Evolutionary conservation across 1,284 basidiomycete species (phyloP), one percentile per base, ranked within the genome.

Genomic region (Erythrobasidium hasegawianum): DNA sequence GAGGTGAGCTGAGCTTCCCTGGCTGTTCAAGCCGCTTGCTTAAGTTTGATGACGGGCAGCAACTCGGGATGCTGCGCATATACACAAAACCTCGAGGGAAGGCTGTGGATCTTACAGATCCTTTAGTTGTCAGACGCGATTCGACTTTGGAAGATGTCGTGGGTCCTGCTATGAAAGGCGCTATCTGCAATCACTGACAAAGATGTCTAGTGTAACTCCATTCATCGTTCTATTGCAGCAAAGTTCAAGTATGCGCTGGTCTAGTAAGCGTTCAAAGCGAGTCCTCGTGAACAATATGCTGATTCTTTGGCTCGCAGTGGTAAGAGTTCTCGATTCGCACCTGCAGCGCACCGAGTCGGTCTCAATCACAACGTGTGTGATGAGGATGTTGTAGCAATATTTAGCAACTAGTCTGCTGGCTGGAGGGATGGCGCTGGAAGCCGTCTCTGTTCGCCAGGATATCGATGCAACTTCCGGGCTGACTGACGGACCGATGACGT

Each of bases 81-180:
- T 97, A 97, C 79, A 97, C 94, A 2, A 97, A 97, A 80, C 94
- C 94, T 77, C 84, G 94, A 60, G 94, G 93, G 7, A 33, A 56
- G 89, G 41, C 50, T 72, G 92, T 95, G 1, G 95, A 97, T 76
- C 79, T 97, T 18, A 79, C 82, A 0, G 95, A 97, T 78, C 95
- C 95, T n/a, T 86, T 97, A 56, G 94, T 93, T 76, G 79, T 97
- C 71, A 83, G 94, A 60, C 88, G 85, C 74, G 95, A 94, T 0
- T 91, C 94, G 1, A 94, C 90, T 0, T 88, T 97, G 68, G 95
- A 97, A 82, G 89, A 88, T 27, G 69, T 78, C n/a, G 60, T 59
- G 16, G 29, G 2, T 26, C 20, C 41, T 1, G 8, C 38, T 39
- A 33, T 33, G 40, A 47, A 47, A 7, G 56, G 24, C n/a, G n/a